Evolutionary conservation across 257 asterid genomes (phyloP), one percentile per base, ranked within the genome.

Genomic region (Haberlea rhodopensis): DNA sequence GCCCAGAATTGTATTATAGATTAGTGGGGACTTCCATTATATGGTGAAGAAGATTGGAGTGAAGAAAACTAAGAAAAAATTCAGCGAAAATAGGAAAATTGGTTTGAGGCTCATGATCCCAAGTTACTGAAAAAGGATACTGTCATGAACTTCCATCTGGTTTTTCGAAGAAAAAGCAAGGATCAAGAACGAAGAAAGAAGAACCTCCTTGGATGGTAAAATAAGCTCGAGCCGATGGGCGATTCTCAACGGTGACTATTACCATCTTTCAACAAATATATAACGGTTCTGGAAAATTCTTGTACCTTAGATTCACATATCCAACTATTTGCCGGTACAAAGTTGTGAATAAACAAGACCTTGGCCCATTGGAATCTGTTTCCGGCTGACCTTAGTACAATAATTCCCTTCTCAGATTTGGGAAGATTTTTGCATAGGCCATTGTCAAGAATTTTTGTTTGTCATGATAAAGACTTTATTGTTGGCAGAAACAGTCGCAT

Each of bases 311-410:
- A 59, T 62, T 65, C 70, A 68, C 60, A 63, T 66, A 63, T 75
- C 49, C 57, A 32, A 56, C 61, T 69, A 49, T 62, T 65, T 67
- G 24, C 62, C 56, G 45, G 37, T 73, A 65, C 46, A 73, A 62
- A 68, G 67, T 25, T 57, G 59, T 80, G 84, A 76, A 78, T 70
- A 82, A 75, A 84, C 61, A 73, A 57, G 74, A 75, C 68, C 32
- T 32, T 28, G 67, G 22, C 28, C 63, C n/a, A 20, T 62, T 54
- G 60, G 71, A 51, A 48, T 43, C 54, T 58, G 63, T 63, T 57
- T 20, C 24, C 67, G 21, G n/a, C n/a, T n/a, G n/a, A n/a, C 51
- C 51, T 13, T 37, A 31, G 68, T 32, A 31, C 66, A 69, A 51
- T 32, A 51, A 48, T 48, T 62, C 58, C 46, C 34, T 21, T 55